Percentiles rank a stretch among this genome's conserved stretches.
These are phyloP conservation scores for Ustilago cynodontis DNA, from an alignment of 1,284 basidiomycete species.

Conservation along the genomic window DNA sequence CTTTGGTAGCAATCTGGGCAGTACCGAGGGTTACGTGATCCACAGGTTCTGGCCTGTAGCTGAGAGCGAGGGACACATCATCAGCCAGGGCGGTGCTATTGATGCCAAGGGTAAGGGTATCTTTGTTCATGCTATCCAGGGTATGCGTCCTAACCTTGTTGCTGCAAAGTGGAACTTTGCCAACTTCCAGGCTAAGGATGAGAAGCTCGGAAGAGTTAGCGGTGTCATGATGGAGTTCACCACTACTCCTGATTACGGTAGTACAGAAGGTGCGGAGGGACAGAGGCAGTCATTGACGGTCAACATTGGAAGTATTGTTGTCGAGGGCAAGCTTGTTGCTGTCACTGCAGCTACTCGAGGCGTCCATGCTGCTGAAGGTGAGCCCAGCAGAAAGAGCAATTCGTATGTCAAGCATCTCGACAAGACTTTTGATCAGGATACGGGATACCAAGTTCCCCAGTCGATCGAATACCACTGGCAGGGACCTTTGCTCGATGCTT, in stretches of 20 bases:
- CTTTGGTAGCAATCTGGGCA: slow-evolving; percentile 76
- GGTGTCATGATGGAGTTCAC: slow-evolving; percentile 96
- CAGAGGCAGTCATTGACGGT: slow-evolving; percentile 71
- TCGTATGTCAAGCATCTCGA: slow-evolving; percentile 81
- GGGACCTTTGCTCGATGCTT: slow-evolving; percentile 74
- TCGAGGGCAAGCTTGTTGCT: slow-evolving; percentile 80
- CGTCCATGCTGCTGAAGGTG: slow-evolving; percentile 43
- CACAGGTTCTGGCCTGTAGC: slow-evolving; percentile 71
- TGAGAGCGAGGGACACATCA: slow-evolving; percentile 78
- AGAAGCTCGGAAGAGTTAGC: slow-evolving; percentile 75
- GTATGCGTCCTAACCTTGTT: slow-evolving; percentile 95
- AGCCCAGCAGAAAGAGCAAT: slow-evolving; percentile 73
- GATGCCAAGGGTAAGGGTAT: slow-evolving; percentile 83
- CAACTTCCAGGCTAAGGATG: slow-evolving; percentile 77
- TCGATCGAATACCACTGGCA: slow-evolving; percentile 83
- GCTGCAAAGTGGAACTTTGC: slow-evolving; percentile 96
- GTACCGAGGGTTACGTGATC: slow-evolving; percentile 63
- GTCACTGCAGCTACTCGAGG: slow-evolving; percentile 74
- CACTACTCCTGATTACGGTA: slow-evolving; percentile 73
- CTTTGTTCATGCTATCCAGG: slow-evolving; percentile 97
- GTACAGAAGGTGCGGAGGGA: slow-evolving; percentile 12
- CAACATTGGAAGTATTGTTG: slow-evolving; percentile 85
- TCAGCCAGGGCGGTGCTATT: slow-evolving; percentile 78
- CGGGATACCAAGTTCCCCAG: slow-evolving; percentile 83
- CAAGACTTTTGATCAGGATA: slow-evolving; percentile 77